Evolutionary conservation across 805 yeast species (phyloP).

Genomic region (Metschnikowia kofuensis): DNA sequence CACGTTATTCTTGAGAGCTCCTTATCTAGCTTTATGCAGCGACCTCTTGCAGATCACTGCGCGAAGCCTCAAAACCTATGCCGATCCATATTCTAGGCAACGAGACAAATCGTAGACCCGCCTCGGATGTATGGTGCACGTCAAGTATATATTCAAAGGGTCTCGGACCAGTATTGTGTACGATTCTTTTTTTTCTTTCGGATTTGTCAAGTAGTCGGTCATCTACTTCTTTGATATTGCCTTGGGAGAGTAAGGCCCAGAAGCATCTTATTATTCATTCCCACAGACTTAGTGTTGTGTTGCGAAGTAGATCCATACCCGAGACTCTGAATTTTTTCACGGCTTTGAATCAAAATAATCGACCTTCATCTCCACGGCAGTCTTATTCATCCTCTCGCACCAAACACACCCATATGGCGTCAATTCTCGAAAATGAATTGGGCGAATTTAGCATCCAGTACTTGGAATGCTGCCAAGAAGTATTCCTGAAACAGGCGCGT

Average conservation of each 20-base stretch:
- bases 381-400: background rate
- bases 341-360: background rate
- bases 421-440: constrained; percentile 8
- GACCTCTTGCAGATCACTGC: background rate
- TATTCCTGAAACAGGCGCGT: background rate
- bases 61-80: background rate
- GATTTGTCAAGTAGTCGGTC: background rate
- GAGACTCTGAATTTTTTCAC: too few relatives aligned
- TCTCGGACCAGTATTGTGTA: background rate
- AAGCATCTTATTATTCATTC: too few relatives aligned
- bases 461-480: constrained; percentile 12
- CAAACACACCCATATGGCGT: background rate
- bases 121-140: background rate
- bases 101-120: background rate
- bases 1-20: background rate
- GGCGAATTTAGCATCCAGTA: constrained; percentile 13
- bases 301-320: too few relatives aligned
- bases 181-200: background rate
- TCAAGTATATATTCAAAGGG: background rate
- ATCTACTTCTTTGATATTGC: background rate
- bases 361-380: background rate
- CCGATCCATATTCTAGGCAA: background rate
- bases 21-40: background rate
- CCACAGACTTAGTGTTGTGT: too few relatives aligned
- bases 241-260: too few relatives aligned